phyloP scores from a whole-genome alignment of 768 basidiomycete genomes.

The Cubamyces lactineus region DNA sequence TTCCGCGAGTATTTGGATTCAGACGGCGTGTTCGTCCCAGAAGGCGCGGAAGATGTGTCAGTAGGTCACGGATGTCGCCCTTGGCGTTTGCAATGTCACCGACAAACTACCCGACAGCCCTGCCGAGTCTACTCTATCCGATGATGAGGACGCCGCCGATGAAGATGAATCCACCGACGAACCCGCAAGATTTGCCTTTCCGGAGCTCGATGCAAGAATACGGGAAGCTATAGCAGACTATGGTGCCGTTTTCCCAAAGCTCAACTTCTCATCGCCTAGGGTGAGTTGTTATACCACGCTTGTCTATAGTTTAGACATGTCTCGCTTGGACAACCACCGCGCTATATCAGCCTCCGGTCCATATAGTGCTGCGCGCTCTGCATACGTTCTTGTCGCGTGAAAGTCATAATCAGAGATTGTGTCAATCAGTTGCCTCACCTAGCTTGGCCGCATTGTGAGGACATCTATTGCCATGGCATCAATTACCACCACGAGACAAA shows the following conservation, averaged over 20 bases:
- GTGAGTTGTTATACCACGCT: constrained; percentile 42
- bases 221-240: constrained; percentile 65
- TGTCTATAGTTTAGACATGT: neutral
- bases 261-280: constrained; percentile 95
- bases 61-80: constrained; percentile 33
- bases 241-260: constrained; percentile 90
- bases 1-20: constrained; percentile 77
- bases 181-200: constrained; percentile 63
- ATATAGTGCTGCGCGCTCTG: neutral
- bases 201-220: constrained; percentile 78
- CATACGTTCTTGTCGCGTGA: neutral
- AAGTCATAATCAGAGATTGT: neutral
- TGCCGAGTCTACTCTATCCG: constrained; percentile 57
- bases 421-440: neutral
- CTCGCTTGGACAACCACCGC: neutral
- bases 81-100: constrained; percentile 13
- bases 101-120: constrained; percentile 42
- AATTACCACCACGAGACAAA: no score
- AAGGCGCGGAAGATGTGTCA: constrained; percentile 78
- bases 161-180: constrained; percentile 44
- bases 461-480: no score
- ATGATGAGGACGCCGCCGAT: constrained; percentile 55
- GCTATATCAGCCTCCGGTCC: neutral
- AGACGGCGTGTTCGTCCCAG: constrained; percentile 85
- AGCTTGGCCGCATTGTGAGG: neutral